Percentiles rank a stretch among this genome's conserved stretches.
phyloP scores from a whole-genome alignment of 345 rosid species.

The Theobroma cacao region DNA sequence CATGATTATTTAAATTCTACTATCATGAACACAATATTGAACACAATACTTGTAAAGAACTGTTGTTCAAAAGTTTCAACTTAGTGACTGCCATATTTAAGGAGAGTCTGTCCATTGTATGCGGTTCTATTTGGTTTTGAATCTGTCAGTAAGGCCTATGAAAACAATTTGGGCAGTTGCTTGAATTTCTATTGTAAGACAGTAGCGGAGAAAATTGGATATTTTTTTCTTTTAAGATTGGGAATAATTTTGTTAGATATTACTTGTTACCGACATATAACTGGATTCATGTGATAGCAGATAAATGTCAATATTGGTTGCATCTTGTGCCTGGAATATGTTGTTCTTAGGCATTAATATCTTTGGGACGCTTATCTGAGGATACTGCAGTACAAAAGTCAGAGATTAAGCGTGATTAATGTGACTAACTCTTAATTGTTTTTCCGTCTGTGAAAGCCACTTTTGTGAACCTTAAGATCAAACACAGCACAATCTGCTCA shows the following conservation, averaged over 20 bases:
- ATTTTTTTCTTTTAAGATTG: not conserved
- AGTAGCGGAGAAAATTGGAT: not conserved
- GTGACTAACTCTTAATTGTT: not conserved
- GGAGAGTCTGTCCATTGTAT: not conserved
- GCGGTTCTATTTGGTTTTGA: not conserved
- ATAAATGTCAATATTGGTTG: not conserved
- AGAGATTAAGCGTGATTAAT: not conserved
- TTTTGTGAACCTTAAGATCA: slow-evolving; percentile 8
- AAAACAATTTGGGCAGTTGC: not conserved
- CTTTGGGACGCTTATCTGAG: not conserved
- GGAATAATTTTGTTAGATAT: not conserved
- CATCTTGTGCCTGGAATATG: not conserved
- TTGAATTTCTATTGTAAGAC: not conserved
- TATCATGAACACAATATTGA: not conserved
- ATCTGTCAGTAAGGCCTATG: not conserved
- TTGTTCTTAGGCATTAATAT: not conserved
- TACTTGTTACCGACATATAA: too few relatives aligned
- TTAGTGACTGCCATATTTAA: not conserved
- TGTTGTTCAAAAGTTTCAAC: not conserved
- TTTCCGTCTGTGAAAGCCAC: not conserved
- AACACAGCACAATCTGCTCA: slow-evolving; percentile 6
- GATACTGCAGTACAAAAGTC: not conserved
- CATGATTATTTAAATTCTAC: not conserved
- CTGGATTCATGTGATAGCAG: not conserved
- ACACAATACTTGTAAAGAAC: not conserved